Base-by-base conservation (phyloP, 1,284 basidiomycete genomes). In the Puccinia triticina region DNA sequence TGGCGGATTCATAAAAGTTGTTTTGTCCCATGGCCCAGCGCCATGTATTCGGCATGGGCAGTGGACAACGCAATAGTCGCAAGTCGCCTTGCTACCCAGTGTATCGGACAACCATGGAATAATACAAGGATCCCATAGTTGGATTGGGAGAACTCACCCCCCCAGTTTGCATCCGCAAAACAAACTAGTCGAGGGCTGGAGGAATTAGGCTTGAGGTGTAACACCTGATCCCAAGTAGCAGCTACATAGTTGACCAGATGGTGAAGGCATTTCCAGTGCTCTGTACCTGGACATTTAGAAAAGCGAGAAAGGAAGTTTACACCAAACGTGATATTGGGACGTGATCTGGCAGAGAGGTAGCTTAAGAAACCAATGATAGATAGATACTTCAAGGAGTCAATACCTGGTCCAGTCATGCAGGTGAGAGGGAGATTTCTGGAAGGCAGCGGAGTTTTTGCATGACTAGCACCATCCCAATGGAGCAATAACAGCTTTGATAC, bases 251-350 rank as follows among this genome's bases (percentile, higher is more conserved):
- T n/a, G n/a, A 69, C 12, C 4, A 69, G 43, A 26, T 69, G 67
- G 4, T 14, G 29, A 11, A 69, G 11, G 2, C 32, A 10, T 46
- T 43, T 40, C 67, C 67, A 69, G 29, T 69, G 67, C n/a, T 37
- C 7, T 12, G n/a, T 5, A 37, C 34, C 34, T 10, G 67, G 67
- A 14, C 5, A 2, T 43, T 37, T n/a, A 2, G 37, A 8, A 43
- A 34, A 37, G 12, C 37, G 14, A 10, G 67, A 12, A 4, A 69
- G 43, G 10, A 37, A 37, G 21, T 32, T 37, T 26, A 69, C 67
- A 2, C 18, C 67, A 69, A 69, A 69, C 2, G 67, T 26, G n/a
- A 69, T 23, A n/a, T 69, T 34, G 40, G 67, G 67, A 10, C 67
- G 40, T 2, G 67, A 29, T 2, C 32, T 10, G 7, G 29, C 43